Conservation (phyloP, 2,329 filamentous ascomycete genomes). For the Colletotrichum theobromicola region DNA sequence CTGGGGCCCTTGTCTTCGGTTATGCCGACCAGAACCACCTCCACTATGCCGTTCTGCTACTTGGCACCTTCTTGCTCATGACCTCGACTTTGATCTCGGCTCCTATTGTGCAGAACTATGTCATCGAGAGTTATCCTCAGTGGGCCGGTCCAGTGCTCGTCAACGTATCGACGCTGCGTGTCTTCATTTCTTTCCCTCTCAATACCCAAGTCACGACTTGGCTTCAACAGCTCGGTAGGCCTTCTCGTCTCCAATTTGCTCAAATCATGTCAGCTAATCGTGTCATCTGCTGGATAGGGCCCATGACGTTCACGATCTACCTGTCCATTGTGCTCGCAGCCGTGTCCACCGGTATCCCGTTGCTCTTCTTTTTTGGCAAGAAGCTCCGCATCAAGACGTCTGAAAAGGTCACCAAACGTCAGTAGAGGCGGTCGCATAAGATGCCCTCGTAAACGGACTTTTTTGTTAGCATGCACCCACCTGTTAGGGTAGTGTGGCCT, state of each 20-base stretch:
- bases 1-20: slow-evolving; percentile 34
- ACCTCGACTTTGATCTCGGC: slow-evolving; percentile 29
- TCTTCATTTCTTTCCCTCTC: neutral
- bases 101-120: slow-evolving; percentile 31
- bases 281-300: neutral
- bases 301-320: neutral
- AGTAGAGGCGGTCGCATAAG: neutral
- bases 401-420: neutral
- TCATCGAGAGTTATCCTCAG: slow-evolving; percentile 35
- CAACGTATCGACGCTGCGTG: neutral
- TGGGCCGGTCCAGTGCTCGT: neutral
- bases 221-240: neutral
- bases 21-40: slow-evolving; percentile 27
- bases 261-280: neutral
- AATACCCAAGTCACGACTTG: neutral
- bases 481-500: neutral
- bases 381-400: neutral
- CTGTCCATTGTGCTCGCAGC: neutral
- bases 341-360: neutral
- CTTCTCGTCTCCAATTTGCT: neutral
- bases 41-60: slow-evolving; percentile 29
- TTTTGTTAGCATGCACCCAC: neutral
- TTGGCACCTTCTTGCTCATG: slow-evolving; percentile 28
- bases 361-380: neutral
- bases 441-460: neutral